phyloP scores from a whole-genome alignment of 2,329 filamentous ascomycete genomes.

The Reticulascus tulasneorum region DNA sequence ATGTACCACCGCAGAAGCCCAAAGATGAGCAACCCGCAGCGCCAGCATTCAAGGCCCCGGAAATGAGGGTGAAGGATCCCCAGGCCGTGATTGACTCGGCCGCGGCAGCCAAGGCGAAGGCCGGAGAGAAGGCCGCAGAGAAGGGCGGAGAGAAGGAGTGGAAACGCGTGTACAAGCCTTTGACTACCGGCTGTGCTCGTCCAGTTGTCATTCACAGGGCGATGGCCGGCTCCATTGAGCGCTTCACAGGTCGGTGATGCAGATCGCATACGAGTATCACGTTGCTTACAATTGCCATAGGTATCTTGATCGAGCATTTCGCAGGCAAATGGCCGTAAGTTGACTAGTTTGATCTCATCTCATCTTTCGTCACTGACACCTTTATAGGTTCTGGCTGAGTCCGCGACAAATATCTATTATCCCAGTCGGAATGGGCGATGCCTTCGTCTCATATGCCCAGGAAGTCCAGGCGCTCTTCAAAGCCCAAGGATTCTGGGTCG shows the following conservation, averaged over 20 bases:
- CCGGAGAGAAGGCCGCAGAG: slow-evolving; percentile 34
- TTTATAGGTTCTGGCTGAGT: slow-evolving; percentile 85
- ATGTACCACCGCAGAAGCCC: slow-evolving; percentile 41
- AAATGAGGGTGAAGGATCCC: slow-evolving; percentile 31
- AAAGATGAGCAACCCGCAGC: slow-evolving; percentile 26
- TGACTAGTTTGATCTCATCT: too few relatives aligned
- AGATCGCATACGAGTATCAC: too few relatives aligned
- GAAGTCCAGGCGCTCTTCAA: slow-evolving; percentile 69
- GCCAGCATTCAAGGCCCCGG: slow-evolving; percentile 18
- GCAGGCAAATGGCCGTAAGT: slow-evolving; percentile 84
- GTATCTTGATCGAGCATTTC: slow-evolving; percentile 79
- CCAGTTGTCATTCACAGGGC: slow-evolving; percentile 87
- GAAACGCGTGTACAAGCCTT: slow-evolving; percentile 36
- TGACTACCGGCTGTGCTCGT: slow-evolving; percentile 67
- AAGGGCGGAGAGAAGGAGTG: slow-evolving; percentile 39
- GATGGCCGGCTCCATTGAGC: slow-evolving; percentile 64
- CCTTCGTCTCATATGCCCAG: slow-evolving; percentile 68
- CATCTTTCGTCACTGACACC: too few relatives aligned
- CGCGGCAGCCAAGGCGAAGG: slow-evolving; percentile 29
- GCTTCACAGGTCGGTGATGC: slow-evolving; percentile 28
- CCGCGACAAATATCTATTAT: slow-evolving; percentile 67
- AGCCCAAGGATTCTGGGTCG: slow-evolving; percentile 63
- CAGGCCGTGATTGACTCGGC: slow-evolving; percentile 21
- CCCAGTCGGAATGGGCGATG: slow-evolving; percentile 58
- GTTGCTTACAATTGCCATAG: slow-evolving; percentile 48